Conservation (phyloP, 2,329 filamentous ascomycete species). For the Fusarium nisikadoi region DNA sequence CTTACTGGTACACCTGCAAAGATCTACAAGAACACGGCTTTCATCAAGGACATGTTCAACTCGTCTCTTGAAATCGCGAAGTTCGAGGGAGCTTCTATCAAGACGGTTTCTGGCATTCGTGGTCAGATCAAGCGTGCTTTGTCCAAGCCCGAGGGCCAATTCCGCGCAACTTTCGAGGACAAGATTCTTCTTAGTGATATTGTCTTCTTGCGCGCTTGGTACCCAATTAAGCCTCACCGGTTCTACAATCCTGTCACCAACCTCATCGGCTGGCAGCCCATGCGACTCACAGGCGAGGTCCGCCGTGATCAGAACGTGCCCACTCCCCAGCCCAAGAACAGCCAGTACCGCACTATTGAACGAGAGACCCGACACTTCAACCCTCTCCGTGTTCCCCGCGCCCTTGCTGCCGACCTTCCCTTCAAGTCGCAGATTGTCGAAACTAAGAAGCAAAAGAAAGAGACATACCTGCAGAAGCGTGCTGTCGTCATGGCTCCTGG, state of each 20-base stretch:
- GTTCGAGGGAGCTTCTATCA: slow-evolving; percentile 95
- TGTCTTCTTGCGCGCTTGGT: slow-evolving; percentile 96
- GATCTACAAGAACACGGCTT: slow-evolving; percentile 99
- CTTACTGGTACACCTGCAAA: slow-evolving; percentile 94
- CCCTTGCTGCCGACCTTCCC: slow-evolving; percentile 84
- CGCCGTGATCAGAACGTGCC: slow-evolving; percentile 78
- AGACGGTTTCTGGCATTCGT: slow-evolving; percentile 93
- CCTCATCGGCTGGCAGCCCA: slow-evolving; percentile 89
- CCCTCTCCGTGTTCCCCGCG: slow-evolving; percentile 78
- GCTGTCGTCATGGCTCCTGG: slow-evolving; percentile 84
- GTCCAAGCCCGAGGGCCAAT: slow-evolving; percentile 92
- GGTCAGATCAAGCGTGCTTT: slow-evolving; percentile 98
- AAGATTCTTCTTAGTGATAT: slow-evolving; percentile 98
- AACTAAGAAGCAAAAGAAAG: slow-evolving; percentile 80
- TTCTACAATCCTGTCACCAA: slow-evolving; percentile 99
- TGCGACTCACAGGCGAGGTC: slow-evolving; percentile 94
- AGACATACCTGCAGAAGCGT: slow-evolving; percentile 94
- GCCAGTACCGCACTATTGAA: slow-evolving; percentile 79
- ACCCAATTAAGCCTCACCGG: slow-evolving; percentile 90
- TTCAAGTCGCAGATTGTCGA: slow-evolving; percentile 91
- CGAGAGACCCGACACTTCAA: slow-evolving; percentile 80
- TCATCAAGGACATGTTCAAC: slow-evolving; percentile 99
- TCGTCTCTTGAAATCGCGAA: slow-evolving; percentile 94
- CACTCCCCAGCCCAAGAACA: slow-evolving; percentile 85
- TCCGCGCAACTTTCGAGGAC: slow-evolving; percentile 97